Evolutionary conservation across 192 early-diverging fungal genomes (phyloP), one percentile per base, ranked within the genome.

Genomic region (Coemansia interrupta): DNA sequence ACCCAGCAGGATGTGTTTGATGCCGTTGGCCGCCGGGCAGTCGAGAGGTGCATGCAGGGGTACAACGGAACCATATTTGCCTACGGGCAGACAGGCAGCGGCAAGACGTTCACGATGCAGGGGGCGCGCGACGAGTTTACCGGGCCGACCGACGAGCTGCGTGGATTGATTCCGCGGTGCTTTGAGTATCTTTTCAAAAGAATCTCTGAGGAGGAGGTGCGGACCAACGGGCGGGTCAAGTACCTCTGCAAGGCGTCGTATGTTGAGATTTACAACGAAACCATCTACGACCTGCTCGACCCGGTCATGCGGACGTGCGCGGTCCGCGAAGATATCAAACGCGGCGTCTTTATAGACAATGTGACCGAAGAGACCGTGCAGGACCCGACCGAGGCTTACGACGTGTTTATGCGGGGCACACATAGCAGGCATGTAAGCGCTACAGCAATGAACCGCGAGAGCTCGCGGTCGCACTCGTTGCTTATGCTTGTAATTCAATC

Each of bases 241-340:
- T 91, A 83, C 81, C 76, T 86, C 40, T 94, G 92, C 68, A 83
- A 86, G 39, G 93, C 90, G 7, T 93, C 92, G 0, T 94, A 93
- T 59, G 86, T 96, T 49, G 92, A 96, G 56, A 94, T 94, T 65
- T 96, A 96, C 82, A 94, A 96, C 66, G 94, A 96, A 70, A 85
- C 86, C 49, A 92, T 96, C 53, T 86, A 86, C 47, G 94, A 96
- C 61, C 70, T 96, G 41, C 80, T 96, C 19, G 91, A 90, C 60
- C 78, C 86, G 75, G 65, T 78, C 6, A 73, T 80, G 32, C 68
- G 74, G 19, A 73, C 72, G 15, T 79, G 83, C 14, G 78, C 83
- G 10, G 68, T 85, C 57, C 80, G 85, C 49, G 86, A 88, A 60
- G 84, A 86, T 63, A 85, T 84, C 53, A 85, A 88, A 29, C 65